Evolutionary conservation across 2,329 filamentous ascomycete species (phyloP), one percentile per base, ranked within the genome.

Genomic region (Dothideomycetes sp.): DNA sequence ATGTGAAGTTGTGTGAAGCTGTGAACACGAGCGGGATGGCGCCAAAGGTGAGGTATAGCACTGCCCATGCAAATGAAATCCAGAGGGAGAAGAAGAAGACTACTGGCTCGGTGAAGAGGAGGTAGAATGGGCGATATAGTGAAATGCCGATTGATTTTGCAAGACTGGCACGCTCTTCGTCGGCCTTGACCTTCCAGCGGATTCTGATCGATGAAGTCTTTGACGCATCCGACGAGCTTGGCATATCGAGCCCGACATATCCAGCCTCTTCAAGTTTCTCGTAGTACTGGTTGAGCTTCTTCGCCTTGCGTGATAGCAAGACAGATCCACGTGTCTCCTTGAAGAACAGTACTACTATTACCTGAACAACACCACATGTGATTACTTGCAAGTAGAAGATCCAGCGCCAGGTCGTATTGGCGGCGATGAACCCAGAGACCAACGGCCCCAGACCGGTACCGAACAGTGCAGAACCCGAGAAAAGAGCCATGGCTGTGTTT

Each of bases 401-500:
- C 87, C 85, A 93, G 46, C 83, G 76, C 84, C 84, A 91, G 7
- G 61, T 69, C 2, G 74, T 67, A 19, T 44, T 18, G 14, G 37
- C 40, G 7, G 44, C 40, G 54, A 95, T 76, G 34, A 80, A 75
- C 1, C 83, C 76, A 4, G 73, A 73, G 1, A 87, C 64, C 5
- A 94, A 54, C 0, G 87, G 87, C 0, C 87, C 88, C 1, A 81
- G 63, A 0, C 86, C 86, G 0, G 86, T 93, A 0, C 86, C 89
- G 8, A 81, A 70, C 0, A 95, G 64, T 0, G 86, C 87, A 3
- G 70, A 68, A 1, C 81, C 84, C n/a, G 81, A 82, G 58, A 94
- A 95, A 0, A 94, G 56, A 0, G 85, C 81, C 89, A 95, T 94
- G 0, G 88, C 84, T 0, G 81, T 86, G 51, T 95, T 94, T 24